Evolutionary conservation across 441 rosid species (phyloP), one percentile per base, ranked within the genome.

Genomic region (Erysimum cheiri): DNA sequence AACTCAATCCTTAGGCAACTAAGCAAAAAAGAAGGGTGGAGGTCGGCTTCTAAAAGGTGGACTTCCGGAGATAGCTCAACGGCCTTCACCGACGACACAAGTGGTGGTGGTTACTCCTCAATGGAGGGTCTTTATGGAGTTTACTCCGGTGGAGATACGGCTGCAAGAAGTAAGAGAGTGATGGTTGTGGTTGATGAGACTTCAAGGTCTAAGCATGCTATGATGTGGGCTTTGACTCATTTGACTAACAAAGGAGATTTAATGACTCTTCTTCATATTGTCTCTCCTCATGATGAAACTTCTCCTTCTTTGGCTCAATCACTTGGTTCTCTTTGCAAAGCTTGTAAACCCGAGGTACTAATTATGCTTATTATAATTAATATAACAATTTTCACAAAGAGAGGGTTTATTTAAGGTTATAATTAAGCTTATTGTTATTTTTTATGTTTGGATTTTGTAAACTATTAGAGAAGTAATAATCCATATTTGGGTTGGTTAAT

Each of bases 141-240:
- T 67, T 70, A 75, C 33, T 74, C 74, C 8, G 70, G 73, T 14
- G 77, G 74, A 7, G 80, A 74, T 4, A 84, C 82, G 28, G 29
- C 70, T 63, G 36, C 65, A 0, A 69, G 53, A 76, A 91, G 81
- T 82, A 94, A 94, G 78, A 78, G 96, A 47, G 98, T 92, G 70
- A 88, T 90, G 98, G 99, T 94, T 15, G 81, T 92, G 36, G 97
- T 92, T 31, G 97, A 94, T 67, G 74, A 88, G 9, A 81, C 79
- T 17, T 83, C 94, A 0, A 82, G 83, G 47, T 86, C 97, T 0
- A 90, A 84, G 76, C 96, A 94, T 81, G 98, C 97, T 17, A 88
- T 92, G 98, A 90, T 94, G 81, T 94, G 96, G 96, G 98, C 98
- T 33, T 82, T 93, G 1, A 91, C 96, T 14, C 98, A 94, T 81